Percentiles rank a stretch among this genome's conserved stretches.
These are phyloP conservation scores for Fusarium sp. DNA, from an alignment of 2,329 filamentous ascomycete genomes.

Conservation along the genomic window DNA sequence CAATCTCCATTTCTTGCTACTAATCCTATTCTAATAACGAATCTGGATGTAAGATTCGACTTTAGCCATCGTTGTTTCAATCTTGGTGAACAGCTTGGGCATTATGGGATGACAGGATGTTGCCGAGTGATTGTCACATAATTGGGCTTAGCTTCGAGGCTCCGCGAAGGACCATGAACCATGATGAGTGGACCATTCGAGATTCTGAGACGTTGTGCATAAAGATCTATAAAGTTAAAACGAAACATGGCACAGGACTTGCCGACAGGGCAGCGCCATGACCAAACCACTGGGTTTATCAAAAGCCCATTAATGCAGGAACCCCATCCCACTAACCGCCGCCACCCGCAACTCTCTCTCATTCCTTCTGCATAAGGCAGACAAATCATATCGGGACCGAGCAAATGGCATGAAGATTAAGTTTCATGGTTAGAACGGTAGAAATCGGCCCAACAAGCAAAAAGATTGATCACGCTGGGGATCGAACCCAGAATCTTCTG, in stretches of 20 bases:
- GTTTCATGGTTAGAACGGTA: no score
- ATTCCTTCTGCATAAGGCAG: background rate
- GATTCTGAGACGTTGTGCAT: background rate
- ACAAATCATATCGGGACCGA: background rate
- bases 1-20: no score
- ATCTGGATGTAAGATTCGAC: no score
- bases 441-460: background rate
- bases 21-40: no score
- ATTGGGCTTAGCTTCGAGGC: no score
- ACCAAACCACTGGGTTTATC: background rate
- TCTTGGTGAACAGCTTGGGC: no score
- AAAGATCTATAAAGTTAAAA: background rate
- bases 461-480: slow-evolving; percentile 41
- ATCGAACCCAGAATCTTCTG: slow-evolving; percentile 51
- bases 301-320: background rate
- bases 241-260: no score
- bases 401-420: background rate
- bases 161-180: no score
- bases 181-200: background rate
- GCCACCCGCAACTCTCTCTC: background rate
- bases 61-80: no score
- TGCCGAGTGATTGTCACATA: no score
- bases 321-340: background rate
- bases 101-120: no score
- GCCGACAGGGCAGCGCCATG: background rate